Evolutionary conservation across 441 rosid genomes (phyloP).

Genomic region (Lepidium campestre): DNA sequence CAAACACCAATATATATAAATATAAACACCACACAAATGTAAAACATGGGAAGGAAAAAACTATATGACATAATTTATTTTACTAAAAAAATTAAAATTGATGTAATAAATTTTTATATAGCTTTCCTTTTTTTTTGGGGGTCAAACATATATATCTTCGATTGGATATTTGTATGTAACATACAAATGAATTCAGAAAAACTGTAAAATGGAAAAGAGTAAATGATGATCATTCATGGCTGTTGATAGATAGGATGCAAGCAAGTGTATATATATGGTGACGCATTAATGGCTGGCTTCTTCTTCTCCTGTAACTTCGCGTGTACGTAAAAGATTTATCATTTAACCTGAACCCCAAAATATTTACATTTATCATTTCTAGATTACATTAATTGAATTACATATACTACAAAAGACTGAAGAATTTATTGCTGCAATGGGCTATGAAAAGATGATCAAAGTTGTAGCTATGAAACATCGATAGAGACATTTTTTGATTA

Average conservation of each 20-base stretch:
- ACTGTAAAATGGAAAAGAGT: constrained; percentile 3
- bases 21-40: not conserved
- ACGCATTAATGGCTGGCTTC: constrained; percentile 18
- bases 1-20: not conserved
- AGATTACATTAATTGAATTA: no score
- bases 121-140: no score
- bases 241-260: no score
- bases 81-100: no score
- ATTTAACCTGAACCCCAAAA: not conserved
- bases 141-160: not conserved
- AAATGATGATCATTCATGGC: not conserved
- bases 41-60: not conserved
- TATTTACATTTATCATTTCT: not conserved
- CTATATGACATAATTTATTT: not conserved
- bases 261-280: no score
- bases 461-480: no score
- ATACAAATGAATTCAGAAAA: not conserved
- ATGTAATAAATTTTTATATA: no score
- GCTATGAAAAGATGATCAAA: constrained; percentile 29
- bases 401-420: no score
- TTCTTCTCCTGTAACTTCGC: constrained; percentile 17
- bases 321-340: constrained; percentile 7
- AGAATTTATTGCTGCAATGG: no score
- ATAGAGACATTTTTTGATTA: no score
- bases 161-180: not conserved